phyloP scores from a whole-genome alignment of 495 filamentous ascomycete species.

The Xylaria intraflava region DNA sequence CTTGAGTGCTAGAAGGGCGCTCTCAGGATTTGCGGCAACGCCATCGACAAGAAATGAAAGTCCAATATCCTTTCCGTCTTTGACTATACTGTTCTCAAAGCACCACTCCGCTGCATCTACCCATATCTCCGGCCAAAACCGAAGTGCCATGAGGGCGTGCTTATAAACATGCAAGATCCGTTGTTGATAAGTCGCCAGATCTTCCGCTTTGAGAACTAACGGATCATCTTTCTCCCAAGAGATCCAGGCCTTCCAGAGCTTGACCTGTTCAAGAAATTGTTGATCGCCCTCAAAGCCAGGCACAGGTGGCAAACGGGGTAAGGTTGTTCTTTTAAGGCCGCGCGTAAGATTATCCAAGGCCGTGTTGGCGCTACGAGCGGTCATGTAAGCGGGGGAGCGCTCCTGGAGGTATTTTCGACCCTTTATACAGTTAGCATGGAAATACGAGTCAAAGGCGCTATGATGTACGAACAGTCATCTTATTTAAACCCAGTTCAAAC shows the following conservation, averaged over 20 bases:
- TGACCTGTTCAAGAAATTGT: constrained; percentile 79
- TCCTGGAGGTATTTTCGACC: constrained; percentile 91
- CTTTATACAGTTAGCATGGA: constrained; percentile 36
- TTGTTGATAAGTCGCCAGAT: constrained; percentile 60
- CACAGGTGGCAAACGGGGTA: constrained; percentile 75
- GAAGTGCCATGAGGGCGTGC: constrained; percentile 86
- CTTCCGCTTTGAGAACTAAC: constrained; percentile 74
- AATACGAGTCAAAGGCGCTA: background rate
- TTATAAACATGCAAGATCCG: constrained; percentile 87
- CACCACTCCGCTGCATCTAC: constrained; percentile 93
- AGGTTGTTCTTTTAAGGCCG: constrained; percentile 65
- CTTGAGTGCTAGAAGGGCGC: constrained; percentile 80
- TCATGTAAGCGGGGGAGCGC: constrained; percentile 86
- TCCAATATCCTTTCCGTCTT: constrained; percentile 57
- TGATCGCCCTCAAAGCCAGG: constrained; percentile 80
- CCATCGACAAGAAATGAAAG: constrained; percentile 69
- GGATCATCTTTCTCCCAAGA: constrained; percentile 91
- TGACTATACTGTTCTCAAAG: constrained; percentile 59
- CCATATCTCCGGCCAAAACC: constrained; percentile 94
- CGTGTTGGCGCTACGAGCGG: constrained; percentile 76
- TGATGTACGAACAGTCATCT: constrained; percentile 58
- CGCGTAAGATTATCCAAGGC: constrained; percentile 78
- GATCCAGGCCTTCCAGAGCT: constrained; percentile 90
- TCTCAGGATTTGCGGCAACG: constrained; percentile 86
- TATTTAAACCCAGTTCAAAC: constrained; percentile 90